Conservation (phyloP, 2,329 filamentous ascomycete genomes). For the Aspergillus brunneoviolaceus region DNA sequence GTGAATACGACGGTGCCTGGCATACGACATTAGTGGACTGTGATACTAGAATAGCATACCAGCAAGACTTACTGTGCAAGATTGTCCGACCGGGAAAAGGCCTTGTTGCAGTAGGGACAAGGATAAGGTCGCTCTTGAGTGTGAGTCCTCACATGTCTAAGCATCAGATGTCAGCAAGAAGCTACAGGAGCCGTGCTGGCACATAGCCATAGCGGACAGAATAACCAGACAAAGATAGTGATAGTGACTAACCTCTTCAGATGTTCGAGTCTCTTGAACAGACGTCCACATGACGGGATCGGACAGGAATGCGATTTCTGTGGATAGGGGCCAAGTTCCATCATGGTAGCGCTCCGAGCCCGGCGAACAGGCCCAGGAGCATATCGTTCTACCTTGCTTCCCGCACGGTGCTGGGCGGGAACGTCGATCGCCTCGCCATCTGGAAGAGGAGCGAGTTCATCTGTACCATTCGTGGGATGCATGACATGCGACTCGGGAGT, state of each 20-base stretch:
- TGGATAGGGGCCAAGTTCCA: conserved; percentile 94
- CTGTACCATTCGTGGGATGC: conserved; percentile 61
- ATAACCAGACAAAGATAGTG: conserved; percentile 14
- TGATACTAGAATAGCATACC: background rate
- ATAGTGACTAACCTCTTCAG: conserved; percentile 80
- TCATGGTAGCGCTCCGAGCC: conserved; percentile 90
- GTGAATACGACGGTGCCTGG: conserved; percentile 73
- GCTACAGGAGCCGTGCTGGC: conserved; percentile 44
- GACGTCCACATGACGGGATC: conserved; percentile 94
- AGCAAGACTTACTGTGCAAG: conserved; percentile 77
- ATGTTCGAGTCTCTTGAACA: conserved; percentile 99
- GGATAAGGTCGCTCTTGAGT: conserved; percentile 98
- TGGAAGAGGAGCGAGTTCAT: conserved; percentile 65
- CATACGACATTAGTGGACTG: conserved; percentile 36
- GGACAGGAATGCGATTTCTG: conserved; percentile 98
- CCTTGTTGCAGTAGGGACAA: conserved; percentile 97
- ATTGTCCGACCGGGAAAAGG: conserved; percentile 97
- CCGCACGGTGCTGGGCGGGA: conserved; percentile 56
- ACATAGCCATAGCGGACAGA: too few relatives aligned
- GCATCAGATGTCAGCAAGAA: conserved; percentile 52
- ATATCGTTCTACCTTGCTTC: conserved; percentile 55
- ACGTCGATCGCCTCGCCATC: conserved; percentile 62
- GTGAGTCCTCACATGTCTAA: conserved; percentile 96
- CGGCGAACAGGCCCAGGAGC: conserved; percentile 75
- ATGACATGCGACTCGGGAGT: conserved; percentile 73